A percentile compares a stretch with the other conserved stretches of the same genome.
phyloP scores from a whole-genome alignment of 148 eudicot genomes.

The Vaccinium darrowii region DNA sequence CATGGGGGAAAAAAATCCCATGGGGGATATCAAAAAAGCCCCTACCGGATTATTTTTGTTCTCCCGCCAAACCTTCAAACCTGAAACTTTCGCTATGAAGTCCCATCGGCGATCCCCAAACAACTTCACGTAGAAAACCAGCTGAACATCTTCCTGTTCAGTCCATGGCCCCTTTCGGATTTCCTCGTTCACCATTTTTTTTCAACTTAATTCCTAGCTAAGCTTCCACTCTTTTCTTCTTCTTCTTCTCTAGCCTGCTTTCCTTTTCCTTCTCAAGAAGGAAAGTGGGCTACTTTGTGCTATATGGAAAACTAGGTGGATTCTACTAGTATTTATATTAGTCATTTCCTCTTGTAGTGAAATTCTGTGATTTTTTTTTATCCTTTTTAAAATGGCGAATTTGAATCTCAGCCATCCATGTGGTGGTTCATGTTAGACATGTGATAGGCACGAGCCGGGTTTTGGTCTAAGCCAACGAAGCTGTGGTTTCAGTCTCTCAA shows the following conservation, averaged over 20 bases:
- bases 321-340: constrained; percentile 21
- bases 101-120: constrained; percentile 98
- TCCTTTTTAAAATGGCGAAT: constrained; percentile 19
- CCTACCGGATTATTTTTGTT: constrained; percentile 51
- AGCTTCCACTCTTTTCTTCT: constrained; percentile 13
- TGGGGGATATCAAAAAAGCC: constrained; percentile 41
- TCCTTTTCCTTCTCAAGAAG: constrained; percentile 1
- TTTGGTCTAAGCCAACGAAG: no score
- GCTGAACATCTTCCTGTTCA: constrained; percentile 88
- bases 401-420: constrained; percentile 51
- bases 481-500: no score
- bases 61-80: constrained; percentile 99
- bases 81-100: constrained; percentile 98
- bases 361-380: constrained; percentile 28
- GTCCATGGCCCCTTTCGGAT: constrained; percentile 90
- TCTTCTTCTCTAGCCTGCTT: neutral
- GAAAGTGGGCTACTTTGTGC: constrained; percentile 4
- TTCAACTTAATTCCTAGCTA: neutral
- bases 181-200: constrained; percentile 42
- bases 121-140: constrained; percentile 76
- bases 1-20: constrained; percentile 34
- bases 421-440: constrained; percentile 22
- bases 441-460: constrained; percentile 25
- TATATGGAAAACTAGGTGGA: constrained; percentile 11
- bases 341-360: constrained; percentile 15